Base-by-base conservation (phyloP, 495 filamentous ascomycete genomes). In the Alectoria sarmentosa region DNA sequence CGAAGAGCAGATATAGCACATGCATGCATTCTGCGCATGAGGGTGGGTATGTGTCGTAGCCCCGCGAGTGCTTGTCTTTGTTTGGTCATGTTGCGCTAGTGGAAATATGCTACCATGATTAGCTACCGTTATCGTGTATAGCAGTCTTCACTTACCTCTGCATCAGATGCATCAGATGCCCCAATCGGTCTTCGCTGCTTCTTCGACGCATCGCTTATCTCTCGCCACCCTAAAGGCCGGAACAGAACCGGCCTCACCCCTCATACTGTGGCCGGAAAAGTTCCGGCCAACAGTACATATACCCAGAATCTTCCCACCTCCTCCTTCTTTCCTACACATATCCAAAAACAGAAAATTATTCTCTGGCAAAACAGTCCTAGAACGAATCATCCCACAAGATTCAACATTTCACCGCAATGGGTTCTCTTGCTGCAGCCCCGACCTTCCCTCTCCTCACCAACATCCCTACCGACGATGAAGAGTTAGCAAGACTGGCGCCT, bases 401-500 rank as follows among this genome's bases (percentile, higher is more conserved):
- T 23, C 42, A 32, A 4, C 28, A 62, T 32, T 41, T 2, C 9
- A 38, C 1, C 57, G 30, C 4, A 21, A 62, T 62, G 60, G 60
- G 60, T n/a, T 54, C 60, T 30, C 42, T 34, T 36, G 48, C 42
- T 3, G 36, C 21, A 39, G 10, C 60, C 11, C 48, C 42, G 26
- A 54, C 42, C 13, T 62, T 62, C 34, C 60, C 60, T 26, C 17
- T 62, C 42, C 60, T 54, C n/a, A 37, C 19, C 32, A 62, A 1
- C 44, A 62, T 62, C 15, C 60, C 60, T 3, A 32, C 39, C n/a
- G 30, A 42, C 1, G 56, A 60, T 17, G 28, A 60, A 21, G 34
- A 59, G 6, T 36, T 65, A 1, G 56, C 56, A 6, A 30, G 75
- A 66, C 60, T 80, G 39, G 76, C 81, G 61, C 86, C 90, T 58